phyloP scores from a whole-genome alignment of 495 filamentous ascomycete species.

The Annulohypoxylon moriforme region DNA sequence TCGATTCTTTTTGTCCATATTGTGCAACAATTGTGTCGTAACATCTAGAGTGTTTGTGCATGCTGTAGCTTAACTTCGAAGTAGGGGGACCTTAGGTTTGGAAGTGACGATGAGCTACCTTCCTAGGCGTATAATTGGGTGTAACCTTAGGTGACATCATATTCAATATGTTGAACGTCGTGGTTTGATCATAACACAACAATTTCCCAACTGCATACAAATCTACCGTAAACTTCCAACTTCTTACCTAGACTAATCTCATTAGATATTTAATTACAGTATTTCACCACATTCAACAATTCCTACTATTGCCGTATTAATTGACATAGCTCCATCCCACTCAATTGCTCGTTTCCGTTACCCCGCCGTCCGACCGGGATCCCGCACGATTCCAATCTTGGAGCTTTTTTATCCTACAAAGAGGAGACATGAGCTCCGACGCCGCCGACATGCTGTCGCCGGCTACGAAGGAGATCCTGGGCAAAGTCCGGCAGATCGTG shows the following conservation, averaged over 20 bases:
- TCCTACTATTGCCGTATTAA: not conserved
- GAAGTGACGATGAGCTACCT: constrained; percentile 10
- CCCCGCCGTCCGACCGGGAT: constrained; percentile 13
- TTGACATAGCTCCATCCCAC: not conserved
- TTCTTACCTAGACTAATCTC: not conserved
- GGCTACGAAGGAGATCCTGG: constrained; percentile 72
- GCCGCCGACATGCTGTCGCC: constrained; percentile 53
- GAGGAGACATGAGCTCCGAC: constrained; percentile 40
- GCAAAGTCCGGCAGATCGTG: constrained; percentile 87
- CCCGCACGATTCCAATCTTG: not conserved
- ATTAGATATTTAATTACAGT: not conserved
- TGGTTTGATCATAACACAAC: constrained; percentile 27
- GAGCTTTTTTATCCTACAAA: not conserved
- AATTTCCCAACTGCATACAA: constrained; percentile 19
- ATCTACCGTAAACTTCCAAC: not conserved
- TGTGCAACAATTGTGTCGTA: not conserved
- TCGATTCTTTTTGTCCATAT: constrained; percentile 58
- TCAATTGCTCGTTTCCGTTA: not conserved
- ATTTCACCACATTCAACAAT: not conserved
- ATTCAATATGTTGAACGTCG: constrained; percentile 25
- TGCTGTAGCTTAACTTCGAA: not conserved
- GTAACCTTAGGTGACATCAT: constrained; percentile 43
- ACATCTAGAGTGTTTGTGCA: not conserved
- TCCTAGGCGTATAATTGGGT: not conserved
- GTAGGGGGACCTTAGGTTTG: constrained; percentile 13